These are phyloP conservation scores for Tulasnella sp. DNA, from an alignment of 768 basidiomycete genomes.

Conservation along the genomic window DNA sequence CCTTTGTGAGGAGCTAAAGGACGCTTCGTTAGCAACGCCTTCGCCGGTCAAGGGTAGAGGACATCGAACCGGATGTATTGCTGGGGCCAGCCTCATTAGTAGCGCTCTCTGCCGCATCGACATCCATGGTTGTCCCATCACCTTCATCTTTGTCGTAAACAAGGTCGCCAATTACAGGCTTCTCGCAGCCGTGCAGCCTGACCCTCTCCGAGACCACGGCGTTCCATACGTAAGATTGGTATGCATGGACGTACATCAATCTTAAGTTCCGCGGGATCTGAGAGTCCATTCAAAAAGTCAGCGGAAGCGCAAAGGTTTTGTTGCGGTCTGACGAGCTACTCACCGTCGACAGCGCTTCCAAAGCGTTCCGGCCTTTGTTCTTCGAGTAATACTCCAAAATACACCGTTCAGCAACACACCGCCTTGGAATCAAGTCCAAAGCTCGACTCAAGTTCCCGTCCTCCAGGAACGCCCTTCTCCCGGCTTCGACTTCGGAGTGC, in stretches of 20 bases:
- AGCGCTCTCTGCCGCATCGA: slow-evolving; percentile 37
- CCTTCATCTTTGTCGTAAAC: slow-evolving; percentile 62
- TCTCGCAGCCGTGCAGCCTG: slow-evolving; percentile 69
- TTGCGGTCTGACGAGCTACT: slow-evolving; percentile 38
- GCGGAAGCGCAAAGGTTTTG: not conserved
- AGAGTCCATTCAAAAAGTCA: not conserved
- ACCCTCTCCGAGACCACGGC: slow-evolving; percentile 94
- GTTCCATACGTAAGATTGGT: slow-evolving; percentile 99
- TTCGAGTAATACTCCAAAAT: slow-evolving; percentile 89
- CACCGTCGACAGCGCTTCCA: slow-evolving; percentile 86
- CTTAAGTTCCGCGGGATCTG: slow-evolving; percentile 95
- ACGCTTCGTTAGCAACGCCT: not conserved
- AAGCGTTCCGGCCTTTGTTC: slow-evolving; percentile 77
- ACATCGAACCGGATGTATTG: slow-evolving; percentile 31
- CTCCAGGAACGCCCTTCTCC: slow-evolving; percentile 85
- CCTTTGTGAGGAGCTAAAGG: not conserved
- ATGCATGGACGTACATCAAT: slow-evolving; percentile 97
- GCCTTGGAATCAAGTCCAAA: slow-evolving; percentile 80
- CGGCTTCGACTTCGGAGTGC: slow-evolving; percentile 80
- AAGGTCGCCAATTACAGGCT: slow-evolving; percentile 86
- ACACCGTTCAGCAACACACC: slow-evolving; percentile 91
- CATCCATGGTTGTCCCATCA: slow-evolving; percentile 29
- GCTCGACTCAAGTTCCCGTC: slow-evolving; percentile 81
- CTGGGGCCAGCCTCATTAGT: slow-evolving; percentile 44
- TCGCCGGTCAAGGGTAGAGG: not conserved